These are phyloP conservation scores for Phytophthora meadii DNA, from an alignment of 352 stramenopile species.

Conservation along the genomic window DNA sequence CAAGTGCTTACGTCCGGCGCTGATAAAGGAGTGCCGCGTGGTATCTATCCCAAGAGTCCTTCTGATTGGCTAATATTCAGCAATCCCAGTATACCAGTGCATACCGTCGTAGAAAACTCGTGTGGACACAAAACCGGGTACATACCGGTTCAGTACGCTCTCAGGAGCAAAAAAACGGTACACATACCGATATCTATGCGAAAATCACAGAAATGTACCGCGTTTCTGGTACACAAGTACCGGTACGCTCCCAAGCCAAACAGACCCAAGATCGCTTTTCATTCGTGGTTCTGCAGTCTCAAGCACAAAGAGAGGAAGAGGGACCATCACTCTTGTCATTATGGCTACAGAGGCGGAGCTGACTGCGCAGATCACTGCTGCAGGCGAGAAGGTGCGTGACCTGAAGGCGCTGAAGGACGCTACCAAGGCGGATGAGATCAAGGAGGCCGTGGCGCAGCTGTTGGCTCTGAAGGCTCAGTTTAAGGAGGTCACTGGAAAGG, in stretches of 20 bases:
- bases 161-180: conserved; percentile 1
- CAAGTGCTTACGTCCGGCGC: background rate
- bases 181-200: background rate
- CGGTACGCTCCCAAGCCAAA: conserved; percentile 28
- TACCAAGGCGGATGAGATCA: conserved; percentile 53
- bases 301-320: conserved; percentile 20
- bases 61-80: conserved; percentile 18
- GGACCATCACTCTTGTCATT: background rate
- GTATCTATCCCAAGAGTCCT: conserved; percentile 8
- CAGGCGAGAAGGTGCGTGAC: conserved; percentile 76
- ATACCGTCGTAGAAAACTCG: too few relatives aligned
- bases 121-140: too few relatives aligned
- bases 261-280: conserved; percentile 19
- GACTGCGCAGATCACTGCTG: conserved; percentile 64
- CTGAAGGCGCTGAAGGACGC: conserved; percentile 72
- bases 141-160: conserved; percentile 1
- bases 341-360: conserved; percentile 66
- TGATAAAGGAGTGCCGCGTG: conserved; percentile 34
- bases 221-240: conserved; percentile 2
- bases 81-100: too few relatives aligned
- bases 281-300: conserved; percentile 43
- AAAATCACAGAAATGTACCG: background rate
- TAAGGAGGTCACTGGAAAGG: conserved; percentile 75
- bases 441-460: conserved; percentile 60
- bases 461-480: conserved; percentile 82